phyloP scores from a whole-genome alignment of 169 alveolate genomes.

The Neospora caninum region DNA sequence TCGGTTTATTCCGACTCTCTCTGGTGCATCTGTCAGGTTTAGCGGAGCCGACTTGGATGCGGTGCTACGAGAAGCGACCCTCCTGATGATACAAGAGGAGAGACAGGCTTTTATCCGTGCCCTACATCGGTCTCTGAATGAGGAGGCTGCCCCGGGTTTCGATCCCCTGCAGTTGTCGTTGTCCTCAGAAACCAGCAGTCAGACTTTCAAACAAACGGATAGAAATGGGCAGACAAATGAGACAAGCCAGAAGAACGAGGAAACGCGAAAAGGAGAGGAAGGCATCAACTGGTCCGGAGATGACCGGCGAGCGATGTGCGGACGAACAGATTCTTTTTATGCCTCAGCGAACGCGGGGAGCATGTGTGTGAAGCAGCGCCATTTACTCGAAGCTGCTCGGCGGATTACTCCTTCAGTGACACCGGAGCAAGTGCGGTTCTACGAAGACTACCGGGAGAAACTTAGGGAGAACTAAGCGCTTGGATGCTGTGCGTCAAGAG shows the following conservation, averaged over 20 bases:
- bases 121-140: slow-evolving; percentile 21
- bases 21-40: slow-evolving; percentile 47
- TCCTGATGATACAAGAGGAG: slow-evolving; percentile 40
- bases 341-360: background rate
- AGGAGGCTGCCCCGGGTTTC: background rate
- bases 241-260: background rate
- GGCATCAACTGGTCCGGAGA: background rate
- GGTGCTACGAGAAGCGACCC: slow-evolving; percentile 67
- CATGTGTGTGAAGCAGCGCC: slow-evolving; percentile 42
- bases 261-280: background rate
- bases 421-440: slow-evolving; percentile 23
- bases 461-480: background rate
- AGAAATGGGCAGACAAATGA: background rate
- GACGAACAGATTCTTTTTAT: background rate
- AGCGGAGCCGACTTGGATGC: slow-evolving; percentile 77
- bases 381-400: slow-evolving; percentile 28
- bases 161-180: slow-evolving; percentile 39
- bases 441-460: slow-evolving; percentile 11
- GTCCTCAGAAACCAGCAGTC: background rate
- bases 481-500: background rate
- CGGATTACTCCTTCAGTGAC: slow-evolving; percentile 25
- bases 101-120: slow-evolving; percentile 11
- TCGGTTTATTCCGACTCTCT: too few relatives aligned
- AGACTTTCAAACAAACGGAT: background rate
- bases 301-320: background rate